Base-by-base conservation (phyloP, 306 rosid genomes). In the Comarum palustre region DNA sequence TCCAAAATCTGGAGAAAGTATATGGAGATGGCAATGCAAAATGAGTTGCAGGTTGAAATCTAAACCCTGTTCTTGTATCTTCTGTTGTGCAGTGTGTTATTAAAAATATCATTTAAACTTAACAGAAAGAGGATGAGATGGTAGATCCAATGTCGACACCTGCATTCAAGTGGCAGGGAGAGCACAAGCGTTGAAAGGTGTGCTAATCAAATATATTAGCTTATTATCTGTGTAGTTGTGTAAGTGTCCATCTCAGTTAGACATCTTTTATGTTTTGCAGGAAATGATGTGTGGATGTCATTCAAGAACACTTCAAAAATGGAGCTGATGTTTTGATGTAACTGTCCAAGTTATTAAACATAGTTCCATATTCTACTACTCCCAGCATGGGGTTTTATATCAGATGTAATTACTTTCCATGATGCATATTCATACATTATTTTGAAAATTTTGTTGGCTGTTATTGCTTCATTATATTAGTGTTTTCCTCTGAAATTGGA, bases 151-250 rank as follows among this genome's bases (percentile, higher is more conserved):
- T 90, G 32, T 46, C 78, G 51, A 79, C 79, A 68, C 87, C 96
- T 0, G 91, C 86, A 43, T 87, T 77, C 88, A 93, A 86, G 73
- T 93, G 97, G 98, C 81, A 87, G 71, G 61, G 86, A 38, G 98
- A 90, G 81, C 88, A 92, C 50, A 93, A 90, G 76, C 88, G 87
- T 12, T 93, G 80, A 84, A 11, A 69, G 63, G 79, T 41, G 7
- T 41, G 66, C 62, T 32, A 43, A 34, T 70, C 5, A 1, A 52
- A 8, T 54, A 7, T 39, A 14, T 24, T 57, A 25, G 15, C 6
- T 48, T 31, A 11, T 1, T 20, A 59, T 4, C 7, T 41, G 52
- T 25, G 1, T 25, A 10, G 25, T 32, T 16, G 2, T 68, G 27
- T 15, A 8, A 6, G 8, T 0, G 8, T 46, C 1, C 3, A 12